phyloP scores from a whole-genome alignment of 495 filamentous ascomycete genomes.

The Talaromyces stipitatus region DNA sequence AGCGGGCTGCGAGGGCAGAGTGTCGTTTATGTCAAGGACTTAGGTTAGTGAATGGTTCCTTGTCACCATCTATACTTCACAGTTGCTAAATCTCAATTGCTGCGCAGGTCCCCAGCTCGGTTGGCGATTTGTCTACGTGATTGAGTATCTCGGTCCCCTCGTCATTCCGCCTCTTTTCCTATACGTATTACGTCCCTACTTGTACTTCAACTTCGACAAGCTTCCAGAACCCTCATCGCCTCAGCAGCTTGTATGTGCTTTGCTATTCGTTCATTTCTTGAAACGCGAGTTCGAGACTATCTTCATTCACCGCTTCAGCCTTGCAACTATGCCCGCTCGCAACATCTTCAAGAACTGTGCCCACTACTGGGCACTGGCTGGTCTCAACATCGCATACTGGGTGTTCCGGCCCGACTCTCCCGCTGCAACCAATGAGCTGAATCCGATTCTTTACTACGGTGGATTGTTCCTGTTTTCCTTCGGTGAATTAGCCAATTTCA shows the following conservation, averaged over 20 bases:
- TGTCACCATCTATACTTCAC: neutral
- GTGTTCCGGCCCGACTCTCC: conserved; percentile 68
- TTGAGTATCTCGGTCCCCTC: conserved; percentile 94
- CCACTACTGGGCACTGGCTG: conserved; percentile 84
- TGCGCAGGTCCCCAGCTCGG: conserved; percentile 74
- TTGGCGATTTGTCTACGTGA: conserved; percentile 89
- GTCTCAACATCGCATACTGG: conserved; percentile 75
- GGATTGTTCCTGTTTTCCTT: conserved; percentile 64
- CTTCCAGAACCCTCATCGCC: conserved; percentile 49
- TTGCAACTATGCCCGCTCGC: conserved; percentile 78
- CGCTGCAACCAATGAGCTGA: conserved; percentile 38
- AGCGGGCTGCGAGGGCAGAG: conserved; percentile 59
- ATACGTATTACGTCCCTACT: conserved; percentile 59
- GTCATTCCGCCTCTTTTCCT: conserved; percentile 74
- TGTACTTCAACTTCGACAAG: conserved; percentile 56
- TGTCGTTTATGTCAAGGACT: conserved; percentile 83
- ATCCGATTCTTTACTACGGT: conserved; percentile 44
- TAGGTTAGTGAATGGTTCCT: conserved; percentile 51
- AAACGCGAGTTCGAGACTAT: conserved; percentile 94
- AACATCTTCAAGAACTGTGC: conserved; percentile 88
- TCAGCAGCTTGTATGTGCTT: conserved; percentile 62
- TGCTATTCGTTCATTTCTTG: conserved; percentile 76
- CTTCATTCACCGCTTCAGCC: conserved; percentile 92
- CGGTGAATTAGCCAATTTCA: conserved; percentile 72
- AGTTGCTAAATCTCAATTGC: conserved; percentile 7